phyloP scores from a whole-genome alignment of 306 rosid species.

The Citrullus amarus region DNA sequence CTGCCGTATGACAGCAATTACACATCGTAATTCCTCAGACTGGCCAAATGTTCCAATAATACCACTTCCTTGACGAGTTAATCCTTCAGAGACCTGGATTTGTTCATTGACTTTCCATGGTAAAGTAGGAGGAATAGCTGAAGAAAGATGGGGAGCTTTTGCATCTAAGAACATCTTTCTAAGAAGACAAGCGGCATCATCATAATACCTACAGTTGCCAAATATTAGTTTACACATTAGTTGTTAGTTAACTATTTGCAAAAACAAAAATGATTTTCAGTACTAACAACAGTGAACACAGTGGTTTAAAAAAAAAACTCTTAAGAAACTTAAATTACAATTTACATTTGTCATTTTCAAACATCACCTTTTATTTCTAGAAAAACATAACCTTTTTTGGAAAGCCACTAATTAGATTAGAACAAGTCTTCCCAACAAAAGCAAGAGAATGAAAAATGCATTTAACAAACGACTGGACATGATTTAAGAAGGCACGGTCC shows the following conservation, averaged over 20 bases:
- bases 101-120: conserved; percentile 87
- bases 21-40: conserved; percentile 90
- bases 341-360: neutral
- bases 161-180: conserved; percentile 91
- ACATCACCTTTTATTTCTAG: neutral
- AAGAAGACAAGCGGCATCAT: conserved; percentile 93
- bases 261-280: conserved; percentile 5
- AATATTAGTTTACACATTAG: conserved; percentile 4
- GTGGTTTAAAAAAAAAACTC: neutral
- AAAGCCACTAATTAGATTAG: neutral
- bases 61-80: conserved; percentile 97
- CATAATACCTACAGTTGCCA: conserved; percentile 61
- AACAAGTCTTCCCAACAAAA: neutral
- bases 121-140: conserved; percentile 75
- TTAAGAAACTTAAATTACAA: neutral
- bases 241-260: conserved; percentile 8
- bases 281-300: neutral
- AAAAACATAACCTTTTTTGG: neutral
- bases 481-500: too few species aligned
- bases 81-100: conserved; percentile 49
- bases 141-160: conserved; percentile 96
- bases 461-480: neutral
- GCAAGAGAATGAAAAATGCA: neutral
- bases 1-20: conserved; percentile 89
- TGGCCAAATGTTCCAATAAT: conserved; percentile 78